A percentile compares a stretch with the other conserved stretches of the same genome.
These are phyloP conservation scores for Phascolomyces articulosus DNA, from an alignment of 371 early-diverging fungal genomes.

Conservation along the genomic window DNA sequence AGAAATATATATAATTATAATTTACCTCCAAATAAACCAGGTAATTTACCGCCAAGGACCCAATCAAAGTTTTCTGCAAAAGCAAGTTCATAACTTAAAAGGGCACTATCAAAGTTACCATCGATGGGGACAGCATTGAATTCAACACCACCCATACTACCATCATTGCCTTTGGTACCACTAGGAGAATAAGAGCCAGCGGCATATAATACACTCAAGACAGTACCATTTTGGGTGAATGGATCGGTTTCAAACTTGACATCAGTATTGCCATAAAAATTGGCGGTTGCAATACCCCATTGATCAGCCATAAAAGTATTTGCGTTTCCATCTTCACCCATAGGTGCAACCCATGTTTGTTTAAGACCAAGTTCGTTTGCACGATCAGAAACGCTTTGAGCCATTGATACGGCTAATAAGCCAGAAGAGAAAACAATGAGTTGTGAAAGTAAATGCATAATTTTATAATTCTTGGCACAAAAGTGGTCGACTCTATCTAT, in stretches of 20 bases:
- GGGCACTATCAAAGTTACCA: conserved; percentile 37
- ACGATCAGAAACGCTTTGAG: conserved; percentile 13
- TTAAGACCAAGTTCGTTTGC: conserved; percentile 32
- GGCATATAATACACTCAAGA: conserved; percentile 42
- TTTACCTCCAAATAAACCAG: conserved; percentile 52
- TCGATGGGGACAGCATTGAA: conserved; percentile 50
- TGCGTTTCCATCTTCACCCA: conserved; percentile 12
- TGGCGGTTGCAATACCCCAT: conserved; percentile 21
- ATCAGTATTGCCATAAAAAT: conserved; percentile 32
- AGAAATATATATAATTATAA: not conserved
- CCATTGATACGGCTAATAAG: not conserved
- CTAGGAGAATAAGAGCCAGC: conserved; percentile 50
- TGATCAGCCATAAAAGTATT: conserved; percentile 24
- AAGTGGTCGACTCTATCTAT: not conserved
- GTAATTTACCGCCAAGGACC: conserved; percentile 60
- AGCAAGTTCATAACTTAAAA: conserved; percentile 57
- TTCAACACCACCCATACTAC: conserved; percentile 45
- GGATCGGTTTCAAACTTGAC: conserved; percentile 51
- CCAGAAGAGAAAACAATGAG: not conserved
- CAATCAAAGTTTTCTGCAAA: conserved; percentile 58
- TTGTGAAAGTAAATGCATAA: not conserved
- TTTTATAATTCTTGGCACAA: too few species aligned
- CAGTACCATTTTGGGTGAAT: conserved; percentile 27
- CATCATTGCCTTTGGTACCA: conserved; percentile 14
- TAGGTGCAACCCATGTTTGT: conserved; percentile 37